Percentiles rank a stretch among this genome's conserved stretches.
These are phyloP conservation scores for Saturnispora halmiae DNA, from an alignment of 805 yeast species.

Conservation along the genomic window DNA sequence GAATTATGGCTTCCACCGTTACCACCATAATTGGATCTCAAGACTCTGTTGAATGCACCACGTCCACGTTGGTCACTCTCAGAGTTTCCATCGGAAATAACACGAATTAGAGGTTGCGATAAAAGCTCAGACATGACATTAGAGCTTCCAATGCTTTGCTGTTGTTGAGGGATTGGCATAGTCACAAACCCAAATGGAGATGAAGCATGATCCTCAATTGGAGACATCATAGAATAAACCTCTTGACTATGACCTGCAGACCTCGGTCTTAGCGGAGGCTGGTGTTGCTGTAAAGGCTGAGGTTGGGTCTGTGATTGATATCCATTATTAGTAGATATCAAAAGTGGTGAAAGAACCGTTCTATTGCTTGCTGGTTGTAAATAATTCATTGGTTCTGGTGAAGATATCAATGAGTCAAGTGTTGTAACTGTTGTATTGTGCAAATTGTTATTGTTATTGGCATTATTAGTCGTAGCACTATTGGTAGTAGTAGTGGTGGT, in stretches of 20 bases:
- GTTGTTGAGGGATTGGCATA: constrained; percentile 2
- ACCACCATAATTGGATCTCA: background rate
- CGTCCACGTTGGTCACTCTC: constrained; percentile 18
- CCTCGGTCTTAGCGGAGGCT: constrained; percentile 30
- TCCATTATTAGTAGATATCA: background rate
- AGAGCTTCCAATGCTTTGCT: background rate
- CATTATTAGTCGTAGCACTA: constrained; percentile 1
- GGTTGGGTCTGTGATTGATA: background rate
- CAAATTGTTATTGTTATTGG: background rate
- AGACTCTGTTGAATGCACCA: background rate
- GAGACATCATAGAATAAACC: background rate
- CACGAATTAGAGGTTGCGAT: constrained; percentile 17
- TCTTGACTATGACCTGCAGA: constrained; percentile 35
- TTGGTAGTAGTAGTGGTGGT: background rate
- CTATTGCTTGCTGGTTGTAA: background rate
- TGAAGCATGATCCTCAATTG: background rate
- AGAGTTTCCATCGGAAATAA: constrained; percentile 23
- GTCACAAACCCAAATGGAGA: constrained; percentile 6
- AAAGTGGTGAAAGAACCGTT: background rate
- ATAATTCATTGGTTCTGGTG: background rate
- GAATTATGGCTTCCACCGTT: too few species aligned
- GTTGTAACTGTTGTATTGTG: background rate
- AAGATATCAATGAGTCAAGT: background rate
- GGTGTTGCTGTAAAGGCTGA: background rate
- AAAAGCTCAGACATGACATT: constrained; percentile 3